Percentiles rank a stretch among this genome's conserved stretches.
These are phyloP conservation scores for Curvularia sp. DNA, from an alignment of 2,329 filamentous ascomycete genomes.

Conservation along the genomic window DNA sequence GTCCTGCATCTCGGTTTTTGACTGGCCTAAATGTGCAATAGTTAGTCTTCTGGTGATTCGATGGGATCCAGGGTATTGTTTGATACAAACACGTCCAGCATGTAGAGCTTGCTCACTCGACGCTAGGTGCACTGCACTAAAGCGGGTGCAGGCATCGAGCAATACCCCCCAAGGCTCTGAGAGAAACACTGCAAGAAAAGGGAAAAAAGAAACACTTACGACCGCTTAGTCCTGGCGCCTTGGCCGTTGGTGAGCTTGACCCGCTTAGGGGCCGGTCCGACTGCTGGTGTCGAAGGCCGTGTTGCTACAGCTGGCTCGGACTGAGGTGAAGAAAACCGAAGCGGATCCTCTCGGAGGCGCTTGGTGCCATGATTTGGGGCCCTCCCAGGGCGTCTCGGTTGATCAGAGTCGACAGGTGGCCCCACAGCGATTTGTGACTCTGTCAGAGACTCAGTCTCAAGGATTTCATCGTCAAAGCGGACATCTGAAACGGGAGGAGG, in stretches of 20 bases:
- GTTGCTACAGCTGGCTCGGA: conserved; percentile 41
- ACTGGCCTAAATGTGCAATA: conserved; percentile 65
- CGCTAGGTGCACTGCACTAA: conserved; percentile 34
- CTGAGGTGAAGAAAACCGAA: conserved; percentile 43
- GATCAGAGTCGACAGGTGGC: conserved; percentile 43
- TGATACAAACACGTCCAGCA: conserved; percentile 42
- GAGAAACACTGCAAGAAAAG: conserved; percentile 22
- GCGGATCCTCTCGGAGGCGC: conserved; percentile 42
- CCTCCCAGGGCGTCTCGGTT: conserved; percentile 41
- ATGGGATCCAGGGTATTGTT: conserved; percentile 24
- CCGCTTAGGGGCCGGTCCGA: conserved; percentile 43
- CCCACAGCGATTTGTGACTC: conserved; percentile 48
- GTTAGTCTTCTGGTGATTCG: conserved; percentile 43
- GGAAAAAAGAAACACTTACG: conserved; percentile 39
- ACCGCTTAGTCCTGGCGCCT: conserved; percentile 48
- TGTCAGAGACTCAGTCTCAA: conserved; percentile 48
- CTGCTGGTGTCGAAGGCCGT: conserved; percentile 45
- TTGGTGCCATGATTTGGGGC: conserved; percentile 40
- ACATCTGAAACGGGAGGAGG: conserved; percentile 42
- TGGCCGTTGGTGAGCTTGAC: conserved; percentile 48
- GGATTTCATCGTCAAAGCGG: conserved; percentile 48
- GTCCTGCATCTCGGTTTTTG: conserved; percentile 73
- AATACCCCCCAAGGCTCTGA: conserved; percentile 23
- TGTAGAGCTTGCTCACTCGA: conserved; percentile 46
- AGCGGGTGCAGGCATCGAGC: conserved; percentile 35